Evolutionary conservation across 2,329 filamentous ascomycete genomes (phyloP).

Genomic region (Neurospora sp.): DNA sequence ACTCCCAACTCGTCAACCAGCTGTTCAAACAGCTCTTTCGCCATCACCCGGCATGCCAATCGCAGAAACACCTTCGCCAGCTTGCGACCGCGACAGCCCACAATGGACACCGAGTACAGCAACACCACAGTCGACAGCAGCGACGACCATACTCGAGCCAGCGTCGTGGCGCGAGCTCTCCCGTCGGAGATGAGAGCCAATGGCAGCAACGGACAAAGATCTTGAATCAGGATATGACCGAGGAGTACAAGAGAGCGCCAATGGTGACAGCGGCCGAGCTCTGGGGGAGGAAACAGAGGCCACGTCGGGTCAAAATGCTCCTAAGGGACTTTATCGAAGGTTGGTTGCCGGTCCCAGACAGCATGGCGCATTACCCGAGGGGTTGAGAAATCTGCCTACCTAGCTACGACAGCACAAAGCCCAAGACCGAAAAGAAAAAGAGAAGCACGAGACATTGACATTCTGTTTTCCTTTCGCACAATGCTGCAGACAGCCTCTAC

Average conservation of each 20-base stretch:
- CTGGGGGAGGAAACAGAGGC: conserved; percentile 62
- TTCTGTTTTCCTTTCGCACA: neutral
- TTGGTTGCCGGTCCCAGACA: conserved; percentile 26
- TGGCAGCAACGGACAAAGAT: conserved; percentile 81
- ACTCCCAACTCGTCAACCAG: conserved; percentile 67
- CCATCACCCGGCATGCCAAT: conserved; percentile 59
- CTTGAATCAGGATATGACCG: conserved; percentile 64
- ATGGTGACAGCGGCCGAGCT: conserved; percentile 77
- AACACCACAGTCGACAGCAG: conserved; percentile 21
- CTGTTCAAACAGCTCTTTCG: conserved; percentile 81
- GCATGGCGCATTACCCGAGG: neutral
- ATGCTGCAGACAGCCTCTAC: conserved; percentile 69
- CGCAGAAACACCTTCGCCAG: conserved; percentile 33
- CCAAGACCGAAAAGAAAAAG: neutral
- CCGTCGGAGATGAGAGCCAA: conserved; percentile 46
- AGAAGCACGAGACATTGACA: neutral
- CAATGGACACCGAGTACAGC: conserved; percentile 23
- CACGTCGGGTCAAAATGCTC: conserved; percentile 88
- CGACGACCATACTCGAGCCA: conserved; percentile 20
- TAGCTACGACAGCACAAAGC: conserved; percentile 13
- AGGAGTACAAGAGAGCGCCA: conserved; percentile 75
- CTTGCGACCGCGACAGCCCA: conserved; percentile 21
- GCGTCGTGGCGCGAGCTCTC: conserved; percentile 8
- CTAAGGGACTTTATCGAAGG: conserved; percentile 96
- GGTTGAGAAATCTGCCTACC: neutral